phyloP scores from a whole-genome alignment of 176 grass and related monocot genomes.

The Zoysia japonica region DNA sequence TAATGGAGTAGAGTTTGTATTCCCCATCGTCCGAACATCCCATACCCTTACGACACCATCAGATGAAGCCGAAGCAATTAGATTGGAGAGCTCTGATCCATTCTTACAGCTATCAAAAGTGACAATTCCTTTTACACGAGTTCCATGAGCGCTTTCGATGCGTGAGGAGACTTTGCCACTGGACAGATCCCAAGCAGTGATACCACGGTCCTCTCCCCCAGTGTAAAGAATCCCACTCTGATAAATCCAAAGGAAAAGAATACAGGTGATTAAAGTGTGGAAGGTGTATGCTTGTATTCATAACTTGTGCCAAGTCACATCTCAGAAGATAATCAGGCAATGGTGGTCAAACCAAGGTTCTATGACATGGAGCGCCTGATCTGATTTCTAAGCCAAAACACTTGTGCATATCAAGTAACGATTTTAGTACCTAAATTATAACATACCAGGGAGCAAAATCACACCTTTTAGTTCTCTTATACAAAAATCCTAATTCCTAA shows the following conservation, averaged over 20 bases:
- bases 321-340: too few relatives aligned
- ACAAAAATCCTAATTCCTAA: too few relatives aligned
- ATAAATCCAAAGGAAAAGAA: background rate
- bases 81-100: conserved; percentile 51
- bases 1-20: conserved; percentile 61
- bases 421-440: background rate
- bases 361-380: background rate
- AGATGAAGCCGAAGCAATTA: conserved; percentile 82
- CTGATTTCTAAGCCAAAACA: background rate
- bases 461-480: background rate
- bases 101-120: conserved; percentile 47
- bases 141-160: conserved; percentile 73
- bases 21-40: conserved; percentile 70
- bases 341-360: background rate
- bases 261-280: background rate
- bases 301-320: background rate
- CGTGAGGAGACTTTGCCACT: conserved; percentile 67
- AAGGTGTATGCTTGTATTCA: background rate
- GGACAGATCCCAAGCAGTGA: conserved; percentile 81
- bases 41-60: conserved; percentile 88
- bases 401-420: background rate
- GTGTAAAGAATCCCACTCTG: conserved; percentile 75
- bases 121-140: conserved; percentile 81
- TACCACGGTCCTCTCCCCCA: conserved; percentile 74
- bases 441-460: background rate